A percentile compares a stretch with the other conserved stretches of the same genome.
phyloP scores from a whole-genome alignment of 164 flowering plant species.

The Berberis thunbergii region DNA sequence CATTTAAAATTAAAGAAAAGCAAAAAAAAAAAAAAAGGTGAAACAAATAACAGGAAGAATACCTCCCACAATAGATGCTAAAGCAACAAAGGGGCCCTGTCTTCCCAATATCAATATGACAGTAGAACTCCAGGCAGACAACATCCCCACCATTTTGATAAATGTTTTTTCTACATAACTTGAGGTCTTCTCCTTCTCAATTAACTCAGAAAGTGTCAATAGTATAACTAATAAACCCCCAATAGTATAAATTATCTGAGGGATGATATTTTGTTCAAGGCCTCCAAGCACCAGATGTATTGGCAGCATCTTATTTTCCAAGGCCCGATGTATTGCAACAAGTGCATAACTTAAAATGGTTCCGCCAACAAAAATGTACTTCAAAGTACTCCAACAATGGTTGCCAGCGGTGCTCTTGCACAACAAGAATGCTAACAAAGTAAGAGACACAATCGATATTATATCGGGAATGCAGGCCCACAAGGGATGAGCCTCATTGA shows the following conservation, averaged over 20 bases:
- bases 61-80: constrained; percentile 68
- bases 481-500: constrained; percentile 25
- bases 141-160: constrained; percentile 40
- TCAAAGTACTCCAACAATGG: constrained; percentile 21
- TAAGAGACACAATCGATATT: constrained; percentile 43
- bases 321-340: constrained; percentile 51
- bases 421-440: constrained; percentile 39
- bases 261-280: constrained; percentile 37
- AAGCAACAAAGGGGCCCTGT: constrained; percentile 69
- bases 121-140: constrained; percentile 71
- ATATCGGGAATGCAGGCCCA: constrained; percentile 36
- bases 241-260: constrained; percentile 52
- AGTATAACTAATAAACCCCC: constrained; percentile 43
- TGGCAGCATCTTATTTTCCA: constrained; percentile 44
- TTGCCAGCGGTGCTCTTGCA: constrained; percentile 23
- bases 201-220: constrained; percentile 23
- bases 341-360: constrained; percentile 51
- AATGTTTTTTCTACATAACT: constrained; percentile 22
- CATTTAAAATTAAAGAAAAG: neutral
- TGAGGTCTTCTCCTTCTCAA: constrained; percentile 13
- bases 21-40: neutral
- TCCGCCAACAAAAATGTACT: constrained; percentile 26
- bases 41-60: constrained; percentile 1
- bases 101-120: constrained; percentile 68
- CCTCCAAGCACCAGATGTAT: constrained; percentile 20